Evolutionary conservation across 768 basidiomycete species (phyloP), one percentile per base, ranked within the genome.

Genomic region (Imleria badia): DNA sequence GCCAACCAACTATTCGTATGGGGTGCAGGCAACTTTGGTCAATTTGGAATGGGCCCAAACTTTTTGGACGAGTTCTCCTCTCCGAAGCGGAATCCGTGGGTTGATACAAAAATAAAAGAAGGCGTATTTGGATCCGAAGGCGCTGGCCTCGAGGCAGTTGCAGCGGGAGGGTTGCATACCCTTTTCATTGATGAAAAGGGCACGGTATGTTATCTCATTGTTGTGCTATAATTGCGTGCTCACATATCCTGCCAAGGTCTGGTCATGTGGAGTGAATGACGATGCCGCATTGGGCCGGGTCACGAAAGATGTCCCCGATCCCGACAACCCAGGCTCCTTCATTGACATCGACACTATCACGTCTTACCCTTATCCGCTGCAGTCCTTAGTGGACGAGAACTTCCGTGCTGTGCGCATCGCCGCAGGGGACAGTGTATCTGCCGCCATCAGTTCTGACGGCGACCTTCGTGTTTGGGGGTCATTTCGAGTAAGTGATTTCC

Each of bases 1-100:
- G 78, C 86, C 33, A 79, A 83, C 14, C 79, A 86, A 39, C 77
- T 94, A 17, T 96, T 94, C 59, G 86, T 82, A 9, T 98, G 91
- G 83, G 96, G 96, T 8, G 85, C 87, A 12, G 94, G 94, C 26
- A 94, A 96, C 71, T 93, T 94, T 74, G 95, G 94, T 30, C 95
- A 98, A 71, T 89, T 97, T 64, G 97, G 95, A 31, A 82, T 96
- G 76, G 96, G 96, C 35, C 83, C 84, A 5, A 83, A 86, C 59
- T 66, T 75, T 45, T 74, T 93, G 31, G 84, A 77, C 53, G 92
- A 96, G 70, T 79, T 88, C 52, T 73, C 79, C 49, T 87, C 86
- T 59, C 94, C 94, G 10, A 86, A 81, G 64, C 81, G 85, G 52
- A 94, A 91, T 67, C 57, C 71, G 0, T 91, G 88, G 86, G 79